Percentiles rank a stretch among this genome's conserved stretches.
These are phyloP conservation scores for Rhexocercosporidium sp. DNA, from an alignment of 2,329 filamentous ascomycete species.

Conservation along the genomic window DNA sequence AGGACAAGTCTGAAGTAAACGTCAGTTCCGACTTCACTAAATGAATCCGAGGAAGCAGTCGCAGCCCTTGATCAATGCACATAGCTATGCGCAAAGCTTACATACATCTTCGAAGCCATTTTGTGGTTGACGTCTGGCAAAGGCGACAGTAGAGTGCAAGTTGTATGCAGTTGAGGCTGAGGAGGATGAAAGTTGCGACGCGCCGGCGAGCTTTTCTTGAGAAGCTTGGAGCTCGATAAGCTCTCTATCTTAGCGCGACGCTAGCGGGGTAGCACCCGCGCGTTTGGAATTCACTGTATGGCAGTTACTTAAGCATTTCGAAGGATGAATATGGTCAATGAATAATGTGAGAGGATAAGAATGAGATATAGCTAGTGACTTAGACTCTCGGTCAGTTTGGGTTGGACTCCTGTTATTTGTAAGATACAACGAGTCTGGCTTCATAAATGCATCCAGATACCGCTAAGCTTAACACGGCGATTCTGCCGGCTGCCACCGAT, in stretches of 20 bases:
- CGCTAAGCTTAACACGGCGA: not conserved
- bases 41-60: not conserved
- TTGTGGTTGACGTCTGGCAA: not conserved
- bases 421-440: no score
- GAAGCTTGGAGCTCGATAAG: slow-evolving; percentile 19
- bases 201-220: slow-evolving; percentile 17
- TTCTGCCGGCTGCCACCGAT: slow-evolving; percentile 26
- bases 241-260: slow-evolving; percentile 28
- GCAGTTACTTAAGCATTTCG: no score
- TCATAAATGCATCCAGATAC: not conserved
- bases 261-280: slow-evolving; percentile 6
- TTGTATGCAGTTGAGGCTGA: slow-evolving; percentile 10
- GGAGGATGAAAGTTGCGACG: slow-evolving; percentile 1
- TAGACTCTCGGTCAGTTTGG: no score
- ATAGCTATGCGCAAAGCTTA: not conserved
- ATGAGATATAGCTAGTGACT: no score
- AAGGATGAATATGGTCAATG: not conserved
- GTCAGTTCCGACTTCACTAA: slow-evolving; percentile 22
- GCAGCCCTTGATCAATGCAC: not conserved
- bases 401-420: no score
- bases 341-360: not conserved
- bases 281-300: not conserved
- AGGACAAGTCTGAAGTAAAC: slow-evolving; percentile 59
- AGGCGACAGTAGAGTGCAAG: slow-evolving; percentile 4
- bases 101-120: slow-evolving; percentile 53